Evolutionary conservation across 495 filamentous ascomycete species (phyloP).

Genomic region (Trypethelium eluteriae): DNA sequence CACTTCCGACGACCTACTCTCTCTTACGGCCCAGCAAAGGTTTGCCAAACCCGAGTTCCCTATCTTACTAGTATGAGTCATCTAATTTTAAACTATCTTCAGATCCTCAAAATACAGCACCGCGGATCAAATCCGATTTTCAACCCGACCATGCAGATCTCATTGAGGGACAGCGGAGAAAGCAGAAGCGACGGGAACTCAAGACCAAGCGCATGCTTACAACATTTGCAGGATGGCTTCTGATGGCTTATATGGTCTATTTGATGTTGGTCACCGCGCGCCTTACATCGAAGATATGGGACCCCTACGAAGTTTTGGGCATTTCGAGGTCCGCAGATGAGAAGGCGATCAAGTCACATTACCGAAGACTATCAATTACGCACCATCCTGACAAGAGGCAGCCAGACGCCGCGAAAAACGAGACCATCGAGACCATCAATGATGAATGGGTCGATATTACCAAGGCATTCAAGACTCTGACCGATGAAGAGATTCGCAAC

Average conservation of each 20-base stretch:
- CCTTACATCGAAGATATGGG: conserved; percentile 72
- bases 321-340: conserved; percentile 79
- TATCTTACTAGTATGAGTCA: not conserved
- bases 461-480: conserved; percentile 95
- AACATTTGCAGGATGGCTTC: conserved; percentile 65
- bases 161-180: conserved; percentile 74
- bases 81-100: conserved; percentile 19
- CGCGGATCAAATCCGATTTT: conserved; percentile 66
- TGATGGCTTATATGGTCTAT: conserved; percentile 90
- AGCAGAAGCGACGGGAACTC: conserved; percentile 83
- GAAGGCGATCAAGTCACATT: conserved; percentile 81
- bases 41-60: conserved; percentile 33
- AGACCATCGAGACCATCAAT: conserved; percentile 79
- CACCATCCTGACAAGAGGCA: conserved; percentile 89
- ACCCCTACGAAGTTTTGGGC: conserved; percentile 89
- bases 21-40: conserved; percentile 70
- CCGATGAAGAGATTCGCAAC: conserved; percentile 92
- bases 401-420: conserved; percentile 74
- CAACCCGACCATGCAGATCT: conserved; percentile 74
- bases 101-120: conserved; percentile 60
- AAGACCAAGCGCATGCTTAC: conserved; percentile 78
- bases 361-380: conserved; percentile 74
- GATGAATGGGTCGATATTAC: conserved; percentile 85
- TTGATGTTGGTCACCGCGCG: conserved; percentile 74
- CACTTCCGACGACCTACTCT: conserved; percentile 82